These are phyloP conservation scores for Chaetomiaceae sp. DNA, from an alignment of 2,329 filamentous ascomycete species.

Conservation along the genomic window DNA sequence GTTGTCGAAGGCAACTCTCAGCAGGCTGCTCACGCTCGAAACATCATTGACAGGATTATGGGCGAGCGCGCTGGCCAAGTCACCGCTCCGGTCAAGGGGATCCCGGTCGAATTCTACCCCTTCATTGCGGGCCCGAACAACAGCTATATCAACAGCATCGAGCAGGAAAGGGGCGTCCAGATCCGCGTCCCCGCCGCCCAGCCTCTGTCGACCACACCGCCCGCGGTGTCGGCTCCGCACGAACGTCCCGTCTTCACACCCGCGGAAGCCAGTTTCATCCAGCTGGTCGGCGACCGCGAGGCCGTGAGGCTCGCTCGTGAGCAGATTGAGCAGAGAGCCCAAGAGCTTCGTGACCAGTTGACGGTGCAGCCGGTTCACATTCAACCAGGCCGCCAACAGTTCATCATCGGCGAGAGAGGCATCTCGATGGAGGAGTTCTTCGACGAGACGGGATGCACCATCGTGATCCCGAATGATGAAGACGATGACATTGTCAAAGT, in stretches of 20 bases:
- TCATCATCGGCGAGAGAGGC: constrained; percentile 83
- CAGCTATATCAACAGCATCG: constrained; percentile 60
- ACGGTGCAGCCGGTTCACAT: constrained; percentile 75
- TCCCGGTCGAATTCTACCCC: constrained; percentile 90
- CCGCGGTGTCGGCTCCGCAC: constrained; percentile 54
- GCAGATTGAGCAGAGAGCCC: constrained; percentile 73
- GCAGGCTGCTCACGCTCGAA: constrained; percentile 75
- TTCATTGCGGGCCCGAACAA: constrained; percentile 85
- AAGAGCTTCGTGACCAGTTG: constrained; percentile 70
- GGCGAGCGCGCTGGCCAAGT: constrained; percentile 79
- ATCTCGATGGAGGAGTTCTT: constrained; percentile 82
- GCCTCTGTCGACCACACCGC: constrained; percentile 66
- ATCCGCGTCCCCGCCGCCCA: constrained; percentile 80
- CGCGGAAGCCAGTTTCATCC: constrained; percentile 71
- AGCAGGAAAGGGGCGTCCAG: constrained; percentile 69
- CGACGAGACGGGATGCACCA: constrained; percentile 81
- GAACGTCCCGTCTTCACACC: constrained; percentile 66
- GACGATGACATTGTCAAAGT: constrained; percentile 82
- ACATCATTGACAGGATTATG: constrained; percentile 82
- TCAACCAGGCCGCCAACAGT: constrained; percentile 84
- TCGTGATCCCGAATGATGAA: constrained; percentile 72
- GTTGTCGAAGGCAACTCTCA: constrained; percentile 87
- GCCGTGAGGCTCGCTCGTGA: constrained; percentile 76
- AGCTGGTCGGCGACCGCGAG: constrained; percentile 77
- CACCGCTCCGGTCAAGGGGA: constrained; percentile 73